These are phyloP conservation scores for Xerocomellus amylosporus DNA, from an alignment of 768 basidiomycete genomes.

Conservation along the genomic window DNA sequence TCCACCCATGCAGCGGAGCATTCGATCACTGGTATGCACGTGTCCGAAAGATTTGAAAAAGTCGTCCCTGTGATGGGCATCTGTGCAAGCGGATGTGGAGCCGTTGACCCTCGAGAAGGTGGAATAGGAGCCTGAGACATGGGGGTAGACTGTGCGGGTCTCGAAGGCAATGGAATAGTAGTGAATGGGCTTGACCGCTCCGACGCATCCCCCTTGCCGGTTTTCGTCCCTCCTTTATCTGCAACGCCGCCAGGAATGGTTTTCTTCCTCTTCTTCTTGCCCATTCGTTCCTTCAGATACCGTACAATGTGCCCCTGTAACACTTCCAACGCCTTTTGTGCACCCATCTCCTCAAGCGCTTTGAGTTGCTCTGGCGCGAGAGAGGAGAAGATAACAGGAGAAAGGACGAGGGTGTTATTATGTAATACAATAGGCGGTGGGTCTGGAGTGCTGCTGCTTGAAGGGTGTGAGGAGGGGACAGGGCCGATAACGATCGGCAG, in stretches of 20 bases:
- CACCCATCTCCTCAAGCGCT: conserved; percentile 77
- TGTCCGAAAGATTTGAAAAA: conserved; percentile 10
- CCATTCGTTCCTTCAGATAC: conserved; percentile 72
- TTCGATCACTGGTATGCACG: conserved; percentile 5
- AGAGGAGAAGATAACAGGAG: conserved; percentile 80
- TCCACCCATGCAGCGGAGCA: conserved; percentile 5
- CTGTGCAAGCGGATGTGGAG: conserved; percentile 1
- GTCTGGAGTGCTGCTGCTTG: conserved; percentile 41
- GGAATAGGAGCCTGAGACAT: not conserved
- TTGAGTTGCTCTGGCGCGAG: conserved; percentile 70
- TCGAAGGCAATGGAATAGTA: conserved; percentile 39
- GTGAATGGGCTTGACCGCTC: conserved; percentile 42
- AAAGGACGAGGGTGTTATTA: conserved; percentile 78
- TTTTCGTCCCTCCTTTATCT: conserved; percentile 43
- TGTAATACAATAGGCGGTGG: conserved; percentile 73
- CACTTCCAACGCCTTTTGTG: conserved; percentile 75
- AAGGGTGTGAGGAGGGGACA: conserved; percentile 60
- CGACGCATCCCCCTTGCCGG: conserved; percentile 33
- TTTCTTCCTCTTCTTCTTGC: conserved; percentile 40
- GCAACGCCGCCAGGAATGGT: conserved; percentile 29
- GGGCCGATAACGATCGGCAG: conserved; percentile 78
- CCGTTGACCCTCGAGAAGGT: not conserved
- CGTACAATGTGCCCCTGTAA: conserved; percentile 84
- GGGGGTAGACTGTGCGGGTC: conserved; percentile 13
- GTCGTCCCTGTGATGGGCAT: not conserved